Evolutionary conservation across 1,139 yeast species (phyloP), one percentile per base, ranked within the genome.

Genomic region (Yamadazyma atlantica): DNA sequence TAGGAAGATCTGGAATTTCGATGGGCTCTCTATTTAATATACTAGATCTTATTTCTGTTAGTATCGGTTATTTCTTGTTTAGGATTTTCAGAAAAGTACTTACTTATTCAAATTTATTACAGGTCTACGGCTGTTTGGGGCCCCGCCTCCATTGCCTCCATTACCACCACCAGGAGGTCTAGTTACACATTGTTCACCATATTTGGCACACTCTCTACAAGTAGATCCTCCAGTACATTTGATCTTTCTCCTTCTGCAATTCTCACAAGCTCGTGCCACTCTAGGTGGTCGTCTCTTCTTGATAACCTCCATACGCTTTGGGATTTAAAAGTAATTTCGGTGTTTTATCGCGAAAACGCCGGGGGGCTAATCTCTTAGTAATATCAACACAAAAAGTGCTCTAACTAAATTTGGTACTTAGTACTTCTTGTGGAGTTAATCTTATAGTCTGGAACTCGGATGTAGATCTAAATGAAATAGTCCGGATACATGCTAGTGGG

Each of bases 1-100:
- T 19, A 4, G 40, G 28, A 6, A 44, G 27, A 27, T 39, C 47
- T 4, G 47, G 49, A 17, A 45, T 41, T 29, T 43, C 47, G 13
- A 45, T 28, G 3, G 34, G 21, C 27, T 28, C 32, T 33, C 37
- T 36, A 19, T 40, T 32, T 19, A 33, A 12, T 22, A 22, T 3
- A 13, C 19, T 22, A 4, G 34, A 17, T 17, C 30, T 26, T 13
- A n/a, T 13, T 25, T 25, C 12, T 16, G 33, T 29, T 32, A 17
- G 11, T 23, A 23, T n/a, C 9, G 11, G 4, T 23, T 23, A 23
- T 19, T 19, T 19, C 22, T 19, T 19, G 22, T 7, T 19, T 19
- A n/a, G n/a, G n/a, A n/a, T n/a, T n/a, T n/a, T n/a, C n/a, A n/a
- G 12, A 18, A 28, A 3, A 32, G 10, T 18, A 28, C 29, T 12